phyloP scores from a whole-genome alignment of 176 grass and related monocot genomes.

The Coix lacrymajobi region DNA sequence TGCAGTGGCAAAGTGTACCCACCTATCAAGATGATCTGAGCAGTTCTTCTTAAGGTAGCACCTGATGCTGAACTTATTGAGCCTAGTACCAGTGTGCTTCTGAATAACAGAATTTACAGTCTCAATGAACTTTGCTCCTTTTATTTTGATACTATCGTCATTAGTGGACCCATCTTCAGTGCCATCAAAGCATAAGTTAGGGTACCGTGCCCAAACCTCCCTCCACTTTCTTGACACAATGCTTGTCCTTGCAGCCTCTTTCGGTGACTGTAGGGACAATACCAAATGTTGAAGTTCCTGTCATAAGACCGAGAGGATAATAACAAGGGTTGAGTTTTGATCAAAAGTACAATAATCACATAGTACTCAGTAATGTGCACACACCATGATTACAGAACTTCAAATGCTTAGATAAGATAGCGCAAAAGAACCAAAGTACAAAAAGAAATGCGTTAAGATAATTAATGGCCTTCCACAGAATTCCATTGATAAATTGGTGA shows the following conservation, averaged over 20 bases:
- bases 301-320: neutral
- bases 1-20: constrained; percentile 10
- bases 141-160: constrained; percentile 11
- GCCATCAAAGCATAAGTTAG: constrained; percentile 14
- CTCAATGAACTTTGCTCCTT: constrained; percentile 9
- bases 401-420: no score
- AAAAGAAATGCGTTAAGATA: no score
- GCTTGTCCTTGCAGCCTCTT: constrained; percentile 19
- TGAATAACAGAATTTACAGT: neutral
- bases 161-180: neutral
- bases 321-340: neutral
- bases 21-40: neutral
- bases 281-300: neutral
- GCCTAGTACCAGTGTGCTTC: neutral
- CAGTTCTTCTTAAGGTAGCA: neutral
- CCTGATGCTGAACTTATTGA: constrained; percentile 20
- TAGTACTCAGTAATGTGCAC: neutral
- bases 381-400: no score
- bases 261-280: neutral
- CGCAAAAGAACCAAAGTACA: no score
- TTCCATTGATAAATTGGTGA: no score
- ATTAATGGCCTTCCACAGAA: no score
- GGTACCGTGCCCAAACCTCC: neutral
- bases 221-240: constrained; percentile 1
- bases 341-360: neutral